Conservation (phyloP, 2,329 filamentous ascomycete genomes). For the Aspergillus ruber region DNA sequence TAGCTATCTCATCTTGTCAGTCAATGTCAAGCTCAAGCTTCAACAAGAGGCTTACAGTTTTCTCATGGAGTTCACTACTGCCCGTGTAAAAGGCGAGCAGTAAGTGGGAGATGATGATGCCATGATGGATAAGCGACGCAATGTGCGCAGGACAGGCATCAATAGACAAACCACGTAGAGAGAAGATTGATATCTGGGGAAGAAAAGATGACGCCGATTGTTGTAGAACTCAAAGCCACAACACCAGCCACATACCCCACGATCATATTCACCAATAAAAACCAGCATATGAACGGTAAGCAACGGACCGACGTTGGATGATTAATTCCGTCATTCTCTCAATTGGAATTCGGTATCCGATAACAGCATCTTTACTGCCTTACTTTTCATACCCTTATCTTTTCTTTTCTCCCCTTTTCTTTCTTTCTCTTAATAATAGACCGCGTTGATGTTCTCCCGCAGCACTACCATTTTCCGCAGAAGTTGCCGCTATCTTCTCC, state of each 20-base stretch:
- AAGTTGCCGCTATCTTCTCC: slow-evolving; percentile 35
- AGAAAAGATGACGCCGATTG: background rate
- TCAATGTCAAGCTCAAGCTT: slow-evolving; percentile 5
- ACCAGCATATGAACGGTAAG: background rate
- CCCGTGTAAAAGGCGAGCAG: slow-evolving; percentile 56
- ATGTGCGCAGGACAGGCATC: slow-evolving; percentile 19
- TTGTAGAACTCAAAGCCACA: slow-evolving; percentile 2
- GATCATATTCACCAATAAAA: slow-evolving; percentile 4
- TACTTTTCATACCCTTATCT: background rate
- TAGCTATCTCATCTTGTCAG: slow-evolving; percentile 52
- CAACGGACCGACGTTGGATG: slow-evolving; percentile 10
- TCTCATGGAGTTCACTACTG: slow-evolving; percentile 72
- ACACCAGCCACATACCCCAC: slow-evolving; percentile 20
- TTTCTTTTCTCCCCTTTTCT: background rate
- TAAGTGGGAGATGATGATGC: slow-evolving; percentile 23
- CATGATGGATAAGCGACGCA: slow-evolving; percentile 28
- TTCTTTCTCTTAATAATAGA: background rate
- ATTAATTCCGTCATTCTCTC: slow-evolving; percentile 11
- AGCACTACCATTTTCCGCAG: slow-evolving; percentile 28
- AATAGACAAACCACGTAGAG: slow-evolving; percentile 12
- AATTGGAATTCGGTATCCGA: too few species aligned
- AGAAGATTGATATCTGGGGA: slow-evolving; percentile 2
- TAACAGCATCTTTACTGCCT: too few species aligned
- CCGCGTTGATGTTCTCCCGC: slow-evolving; percentile 34
- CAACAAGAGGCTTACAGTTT: slow-evolving; percentile 56